phyloP scores from a whole-genome alignment of 2,329 filamentous ascomycete species.

The Xylariaceae sp. region DNA sequence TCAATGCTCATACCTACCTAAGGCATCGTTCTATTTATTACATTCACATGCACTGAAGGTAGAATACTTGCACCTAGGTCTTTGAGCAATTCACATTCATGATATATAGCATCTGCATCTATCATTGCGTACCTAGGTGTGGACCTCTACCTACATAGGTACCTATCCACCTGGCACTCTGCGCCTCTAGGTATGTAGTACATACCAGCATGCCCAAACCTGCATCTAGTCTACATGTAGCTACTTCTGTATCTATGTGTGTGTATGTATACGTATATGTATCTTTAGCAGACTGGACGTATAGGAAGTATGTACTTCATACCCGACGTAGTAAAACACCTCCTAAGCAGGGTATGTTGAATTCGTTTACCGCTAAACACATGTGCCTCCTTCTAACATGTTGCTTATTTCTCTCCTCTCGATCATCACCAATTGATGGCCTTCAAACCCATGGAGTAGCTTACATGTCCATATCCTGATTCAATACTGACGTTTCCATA shows the following conservation, averaged over 20 bases:
- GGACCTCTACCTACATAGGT: not conserved
- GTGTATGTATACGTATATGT: too few relatives aligned
- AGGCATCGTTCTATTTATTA: too few relatives aligned
- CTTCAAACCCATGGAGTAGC: not conserved
- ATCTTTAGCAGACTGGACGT: too few relatives aligned
- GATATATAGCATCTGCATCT: not conserved
- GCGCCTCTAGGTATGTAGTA: too few relatives aligned
- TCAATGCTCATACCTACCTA: too few relatives aligned
- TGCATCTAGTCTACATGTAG: too few relatives aligned
- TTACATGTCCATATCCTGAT: not conserved
- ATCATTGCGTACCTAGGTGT: not conserved
- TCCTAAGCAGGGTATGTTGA: not conserved
- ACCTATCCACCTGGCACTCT: not conserved
- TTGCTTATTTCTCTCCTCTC: not conserved
- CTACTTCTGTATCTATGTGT: too few relatives aligned
- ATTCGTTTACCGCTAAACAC: not conserved
- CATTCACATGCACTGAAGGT: not conserved
- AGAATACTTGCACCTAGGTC: not conserved
- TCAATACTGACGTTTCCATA: not conserved
- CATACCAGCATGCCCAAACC: too few relatives aligned
- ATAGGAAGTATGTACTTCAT: too few relatives aligned
- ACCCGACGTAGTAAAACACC: too few relatives aligned
- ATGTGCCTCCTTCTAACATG: not conserved
- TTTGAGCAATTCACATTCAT: not conserved
- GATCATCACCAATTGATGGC: not conserved